Conservation (phyloP, 2,329 filamentous ascomycete genomes). For the Aspergillus udagawae region DNA sequence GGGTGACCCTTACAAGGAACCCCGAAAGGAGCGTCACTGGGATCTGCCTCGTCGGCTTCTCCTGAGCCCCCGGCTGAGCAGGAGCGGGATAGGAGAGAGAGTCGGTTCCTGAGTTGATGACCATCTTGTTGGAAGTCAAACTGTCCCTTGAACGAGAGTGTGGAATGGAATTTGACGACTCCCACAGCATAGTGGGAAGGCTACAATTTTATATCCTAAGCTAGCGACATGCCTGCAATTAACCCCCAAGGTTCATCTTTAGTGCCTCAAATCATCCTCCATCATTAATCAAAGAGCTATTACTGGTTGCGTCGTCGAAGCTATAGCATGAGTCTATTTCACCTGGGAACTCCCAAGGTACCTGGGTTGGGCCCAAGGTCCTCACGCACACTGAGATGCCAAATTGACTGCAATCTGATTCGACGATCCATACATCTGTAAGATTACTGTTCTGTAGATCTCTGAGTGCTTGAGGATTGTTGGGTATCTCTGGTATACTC, state of each 20-base stretch:
- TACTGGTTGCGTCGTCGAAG: neutral
- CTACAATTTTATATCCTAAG: neutral
- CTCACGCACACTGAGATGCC: neutral
- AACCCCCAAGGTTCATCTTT: neutral
- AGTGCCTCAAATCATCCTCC: neutral
- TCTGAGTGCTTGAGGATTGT: no score
- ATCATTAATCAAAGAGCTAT: neutral
- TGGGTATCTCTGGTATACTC: no score
- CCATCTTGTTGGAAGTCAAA: slow-evolving; percentile 4
- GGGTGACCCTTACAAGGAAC: slow-evolving; percentile 46
- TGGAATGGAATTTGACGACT: neutral
- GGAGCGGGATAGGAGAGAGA: slow-evolving; percentile 2
- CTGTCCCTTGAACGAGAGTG: neutral
- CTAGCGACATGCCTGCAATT: neutral
- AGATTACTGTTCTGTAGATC: no score
- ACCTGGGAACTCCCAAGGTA: neutral
- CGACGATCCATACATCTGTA: neutral
- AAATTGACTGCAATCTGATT: neutral
- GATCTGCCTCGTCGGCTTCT: slow-evolving; percentile 31
- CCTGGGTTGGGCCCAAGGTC: neutral
- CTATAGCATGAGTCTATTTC: neutral
- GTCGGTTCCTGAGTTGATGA: slow-evolving; percentile 14
- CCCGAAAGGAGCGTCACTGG: slow-evolving; percentile 60
- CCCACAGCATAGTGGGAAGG: slow-evolving; percentile 16
- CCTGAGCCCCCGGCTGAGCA: slow-evolving; percentile 8